Percentiles rank a stretch among this genome's conserved stretches.
phyloP scores from a whole-genome alignment of 83 land plant species.

The Picea mariana region DNA sequence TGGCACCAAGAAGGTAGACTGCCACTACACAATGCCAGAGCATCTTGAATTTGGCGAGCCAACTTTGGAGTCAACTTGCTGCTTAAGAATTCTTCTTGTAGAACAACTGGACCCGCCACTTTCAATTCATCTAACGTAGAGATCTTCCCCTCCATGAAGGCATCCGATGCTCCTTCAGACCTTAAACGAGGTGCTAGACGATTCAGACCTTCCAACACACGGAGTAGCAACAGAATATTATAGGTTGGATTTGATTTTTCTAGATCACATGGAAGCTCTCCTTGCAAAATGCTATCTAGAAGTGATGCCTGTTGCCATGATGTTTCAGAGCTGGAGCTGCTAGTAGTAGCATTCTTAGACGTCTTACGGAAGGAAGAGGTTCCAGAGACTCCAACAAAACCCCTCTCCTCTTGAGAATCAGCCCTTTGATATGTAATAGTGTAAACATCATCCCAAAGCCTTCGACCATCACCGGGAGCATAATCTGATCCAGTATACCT shows the following conservation, averaged over 20 bases:
- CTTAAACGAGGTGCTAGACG: constrained; percentile 51
- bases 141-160: constrained; percentile 31
- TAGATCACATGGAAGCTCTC: constrained; percentile 49
- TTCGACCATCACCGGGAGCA: constrained; percentile 76
- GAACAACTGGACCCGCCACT: constrained; percentile 24
- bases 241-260: constrained; percentile 52
- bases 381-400: constrained; percentile 33
- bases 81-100: constrained; percentile 53
- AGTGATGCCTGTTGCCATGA: constrained; percentile 44
- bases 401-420: constrained; percentile 53
- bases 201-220: constrained; percentile 47
- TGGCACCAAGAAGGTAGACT: constrained; percentile 60
- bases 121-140: constrained; percentile 38
- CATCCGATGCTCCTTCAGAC: constrained; percentile 44
- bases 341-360: constrained; percentile 33
- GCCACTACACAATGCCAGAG: constrained; percentile 52
- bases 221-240: constrained; percentile 41
- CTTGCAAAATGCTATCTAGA: constrained; percentile 16
- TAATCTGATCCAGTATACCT: constrained; percentile 72
- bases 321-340: constrained; percentile 49
- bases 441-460: constrained; percentile 92
- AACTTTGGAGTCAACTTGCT: constrained; percentile 59
- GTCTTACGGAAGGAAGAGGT: constrained; percentile 33
- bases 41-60: constrained; percentile 64
- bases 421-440: constrained; percentile 91